Evolutionary conservation across 768 basidiomycete genomes (phyloP).

Genomic region (Lentinula edodes): DNA sequence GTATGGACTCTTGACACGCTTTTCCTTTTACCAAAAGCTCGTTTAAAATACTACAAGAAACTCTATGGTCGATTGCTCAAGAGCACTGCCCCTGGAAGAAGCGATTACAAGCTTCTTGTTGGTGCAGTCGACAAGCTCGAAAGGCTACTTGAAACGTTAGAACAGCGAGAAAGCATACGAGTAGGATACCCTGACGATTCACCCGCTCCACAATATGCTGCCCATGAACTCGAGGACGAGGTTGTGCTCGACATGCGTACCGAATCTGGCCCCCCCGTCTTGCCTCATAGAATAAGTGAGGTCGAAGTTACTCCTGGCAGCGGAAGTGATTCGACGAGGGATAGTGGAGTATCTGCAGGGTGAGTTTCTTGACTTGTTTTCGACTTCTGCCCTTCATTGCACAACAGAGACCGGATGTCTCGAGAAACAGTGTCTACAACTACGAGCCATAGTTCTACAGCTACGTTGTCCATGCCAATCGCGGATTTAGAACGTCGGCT

Average conservation of each 20-base stretch:
- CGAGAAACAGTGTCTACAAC: slow-evolving; percentile 55
- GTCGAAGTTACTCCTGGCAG: slow-evolving; percentile 32
- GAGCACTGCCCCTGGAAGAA: slow-evolving; percentile 79
- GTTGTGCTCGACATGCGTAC: slow-evolving; percentile 51
- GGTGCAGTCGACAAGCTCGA: slow-evolving; percentile 81
- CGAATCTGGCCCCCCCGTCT: neutral
- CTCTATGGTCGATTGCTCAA: slow-evolving; percentile 82
- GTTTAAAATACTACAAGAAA: slow-evolving; percentile 89
- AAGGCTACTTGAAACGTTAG: slow-evolving; percentile 59
- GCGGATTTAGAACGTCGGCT: slow-evolving; percentile 79
- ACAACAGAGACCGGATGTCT: slow-evolving; percentile 50
- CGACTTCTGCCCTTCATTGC: neutral
- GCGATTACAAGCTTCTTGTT: slow-evolving; percentile 78
- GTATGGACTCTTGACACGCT: slow-evolving; percentile 84
- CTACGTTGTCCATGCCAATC: slow-evolving; percentile 51
- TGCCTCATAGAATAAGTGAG: slow-evolving; percentile 15
- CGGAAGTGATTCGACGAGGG: slow-evolving; percentile 45
- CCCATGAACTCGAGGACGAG: slow-evolving; percentile 43
- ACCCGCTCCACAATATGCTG: slow-evolving; percentile 11
- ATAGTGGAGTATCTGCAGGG: slow-evolving; percentile 52
- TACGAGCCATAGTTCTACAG: slow-evolving; percentile 44
- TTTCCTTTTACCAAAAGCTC: slow-evolving; percentile 79
- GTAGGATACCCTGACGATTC: slow-evolving; percentile 35
- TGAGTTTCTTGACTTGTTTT: slow-evolving; percentile 26
- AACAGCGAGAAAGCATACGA: slow-evolving; percentile 47